These are phyloP conservation scores for Globisporangium radiosum DNA, from an alignment of 352 stramenopile species.

Conservation along the genomic window DNA sequence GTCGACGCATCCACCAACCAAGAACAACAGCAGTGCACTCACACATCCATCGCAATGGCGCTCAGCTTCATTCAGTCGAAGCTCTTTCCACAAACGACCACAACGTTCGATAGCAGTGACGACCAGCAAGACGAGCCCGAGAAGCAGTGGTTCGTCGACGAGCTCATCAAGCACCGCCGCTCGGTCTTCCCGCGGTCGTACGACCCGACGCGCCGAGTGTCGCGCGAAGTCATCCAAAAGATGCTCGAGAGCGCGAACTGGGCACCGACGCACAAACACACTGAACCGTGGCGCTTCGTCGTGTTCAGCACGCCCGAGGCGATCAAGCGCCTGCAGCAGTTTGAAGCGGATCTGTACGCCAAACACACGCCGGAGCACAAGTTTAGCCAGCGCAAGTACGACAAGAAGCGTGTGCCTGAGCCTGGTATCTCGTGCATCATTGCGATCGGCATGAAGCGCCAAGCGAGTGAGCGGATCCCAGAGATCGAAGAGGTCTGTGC, in stretches of 20 bases:
- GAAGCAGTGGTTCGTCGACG: slow-evolving; percentile 58
- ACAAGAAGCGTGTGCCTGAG: slow-evolving; percentile 71
- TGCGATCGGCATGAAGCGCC: slow-evolving; percentile 83
- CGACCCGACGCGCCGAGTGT: slow-evolving; percentile 43
- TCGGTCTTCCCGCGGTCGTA: slow-evolving; percentile 73
- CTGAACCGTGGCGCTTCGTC: slow-evolving; percentile 81
- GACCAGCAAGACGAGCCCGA: slow-evolving; percentile 3
- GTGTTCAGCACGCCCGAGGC: slow-evolving; percentile 59
- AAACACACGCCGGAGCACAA: slow-evolving; percentile 50
- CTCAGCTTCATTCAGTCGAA: slow-evolving; percentile 10
- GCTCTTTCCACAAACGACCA: slow-evolving; percentile 11
- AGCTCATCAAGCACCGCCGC: slow-evolving; percentile 72
- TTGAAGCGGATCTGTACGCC: slow-evolving; percentile 69
- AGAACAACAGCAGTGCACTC: background rate
- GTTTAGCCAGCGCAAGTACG: slow-evolving; percentile 74
- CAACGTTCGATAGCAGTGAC: slow-evolving; percentile 1
- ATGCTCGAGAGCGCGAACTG: slow-evolving; percentile 80
- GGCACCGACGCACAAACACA: slow-evolving; percentile 74
- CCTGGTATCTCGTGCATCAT: slow-evolving; percentile 64
- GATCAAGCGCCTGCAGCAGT: slow-evolving; percentile 46
- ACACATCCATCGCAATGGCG: slow-evolving; percentile 2
- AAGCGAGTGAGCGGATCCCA: slow-evolving; percentile 72
- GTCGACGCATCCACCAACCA: no score
- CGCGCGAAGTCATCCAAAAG: slow-evolving; percentile 53
- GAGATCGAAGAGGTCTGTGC: slow-evolving; percentile 77